Conservation (phyloP, 441 rosid genomes). For the Adansonia grandidieri region DNA sequence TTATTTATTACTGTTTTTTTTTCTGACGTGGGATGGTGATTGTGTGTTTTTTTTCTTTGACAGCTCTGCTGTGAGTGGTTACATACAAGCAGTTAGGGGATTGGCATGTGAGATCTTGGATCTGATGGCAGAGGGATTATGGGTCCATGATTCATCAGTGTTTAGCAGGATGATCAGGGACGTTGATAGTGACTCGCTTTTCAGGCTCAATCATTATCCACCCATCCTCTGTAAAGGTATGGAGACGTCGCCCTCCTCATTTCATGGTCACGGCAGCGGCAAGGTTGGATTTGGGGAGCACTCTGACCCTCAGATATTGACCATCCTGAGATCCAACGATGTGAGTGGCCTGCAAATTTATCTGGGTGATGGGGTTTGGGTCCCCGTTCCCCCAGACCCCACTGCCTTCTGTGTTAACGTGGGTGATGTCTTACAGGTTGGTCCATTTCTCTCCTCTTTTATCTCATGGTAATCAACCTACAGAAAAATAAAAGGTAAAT, state of each 20-base stretch:
- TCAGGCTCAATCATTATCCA: slow-evolving; percentile 90
- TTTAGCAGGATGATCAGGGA: slow-evolving; percentile 71
- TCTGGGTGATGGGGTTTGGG: slow-evolving; percentile 61
- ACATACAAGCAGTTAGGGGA: slow-evolving; percentile 64
- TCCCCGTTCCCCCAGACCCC: slow-evolving; percentile 78
- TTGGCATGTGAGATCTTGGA: slow-evolving; percentile 77
- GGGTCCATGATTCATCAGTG: slow-evolving; percentile 49
- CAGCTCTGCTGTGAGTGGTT: slow-evolving; percentile 56
- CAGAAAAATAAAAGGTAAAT: neutral
- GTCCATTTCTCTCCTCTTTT: neutral
- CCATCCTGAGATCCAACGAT: slow-evolving; percentile 78
- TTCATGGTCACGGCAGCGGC: neutral
- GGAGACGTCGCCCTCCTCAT: neutral
- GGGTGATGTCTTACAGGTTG: slow-evolving; percentile 84
- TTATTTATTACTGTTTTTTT: too few relatives aligned
- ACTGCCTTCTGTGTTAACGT: slow-evolving; percentile 80
- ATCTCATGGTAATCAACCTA: slow-evolving; percentile 1
- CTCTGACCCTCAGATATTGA: slow-evolving; percentile 94
- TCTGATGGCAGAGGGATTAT: slow-evolving; percentile 70
- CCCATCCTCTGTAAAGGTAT: slow-evolving; percentile 30
- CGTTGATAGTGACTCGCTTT: slow-evolving; percentile 63
- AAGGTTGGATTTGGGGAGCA: slow-evolving; percentile 82
- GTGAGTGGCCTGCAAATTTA: slow-evolving; percentile 82
- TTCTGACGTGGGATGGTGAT: neutral
- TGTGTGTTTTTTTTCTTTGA: slow-evolving; percentile 25